Percentiles rank a stretch among this genome's conserved stretches.
These are phyloP conservation scores for Vigna reflexopilosa DNA, from an alignment of 306 rosid species.

Conservation along the genomic window DNA sequence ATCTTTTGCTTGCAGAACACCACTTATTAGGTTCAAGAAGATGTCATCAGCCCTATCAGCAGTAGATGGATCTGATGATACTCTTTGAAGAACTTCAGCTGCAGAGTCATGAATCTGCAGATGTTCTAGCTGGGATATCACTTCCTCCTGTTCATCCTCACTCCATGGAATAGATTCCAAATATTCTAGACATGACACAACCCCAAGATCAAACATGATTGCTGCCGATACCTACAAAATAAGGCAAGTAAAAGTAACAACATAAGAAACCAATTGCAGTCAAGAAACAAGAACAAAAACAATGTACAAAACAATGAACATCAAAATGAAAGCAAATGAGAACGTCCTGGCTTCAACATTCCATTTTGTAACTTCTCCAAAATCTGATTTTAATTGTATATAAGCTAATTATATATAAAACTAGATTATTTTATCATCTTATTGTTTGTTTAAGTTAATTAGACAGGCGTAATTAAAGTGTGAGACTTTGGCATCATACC, in stretches of 20 bases:
- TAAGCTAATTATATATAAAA: too few relatives aligned
- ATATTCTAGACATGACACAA: slow-evolving; percentile 73
- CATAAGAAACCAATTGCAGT: neutral
- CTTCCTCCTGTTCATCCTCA: slow-evolving; percentile 76
- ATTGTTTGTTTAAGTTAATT: too few relatives aligned
- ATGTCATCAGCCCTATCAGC: slow-evolving; percentile 63
- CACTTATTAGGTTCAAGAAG: slow-evolving; percentile 57
- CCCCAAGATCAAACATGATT: slow-evolving; percentile 82
- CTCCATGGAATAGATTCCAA: slow-evolving; percentile 94
- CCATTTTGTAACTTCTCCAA: too few relatives aligned
- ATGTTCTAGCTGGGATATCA: slow-evolving; percentile 62
- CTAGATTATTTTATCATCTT: too few relatives aligned
- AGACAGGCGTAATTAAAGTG: too few relatives aligned
- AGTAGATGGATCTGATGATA: slow-evolving; percentile 68
- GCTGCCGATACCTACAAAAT: slow-evolving; percentile 80
- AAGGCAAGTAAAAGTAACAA: slow-evolving; percentile 22
- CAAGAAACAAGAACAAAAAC: neutral
- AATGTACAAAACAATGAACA: slow-evolving; percentile 12
- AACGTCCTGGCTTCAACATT: too few relatives aligned
- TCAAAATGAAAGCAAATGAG: neutral
- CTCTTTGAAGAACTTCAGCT: slow-evolving; percentile 65
- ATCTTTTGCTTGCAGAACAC: slow-evolving; percentile 89
- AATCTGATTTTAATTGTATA: too few relatives aligned
- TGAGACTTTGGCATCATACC: slow-evolving; percentile 37
- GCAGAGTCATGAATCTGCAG: slow-evolving; percentile 66